Evolutionary conservation across 2,329 filamentous ascomycete genomes (phyloP).

Genomic region (Microthyrium microscopicum): DNA sequence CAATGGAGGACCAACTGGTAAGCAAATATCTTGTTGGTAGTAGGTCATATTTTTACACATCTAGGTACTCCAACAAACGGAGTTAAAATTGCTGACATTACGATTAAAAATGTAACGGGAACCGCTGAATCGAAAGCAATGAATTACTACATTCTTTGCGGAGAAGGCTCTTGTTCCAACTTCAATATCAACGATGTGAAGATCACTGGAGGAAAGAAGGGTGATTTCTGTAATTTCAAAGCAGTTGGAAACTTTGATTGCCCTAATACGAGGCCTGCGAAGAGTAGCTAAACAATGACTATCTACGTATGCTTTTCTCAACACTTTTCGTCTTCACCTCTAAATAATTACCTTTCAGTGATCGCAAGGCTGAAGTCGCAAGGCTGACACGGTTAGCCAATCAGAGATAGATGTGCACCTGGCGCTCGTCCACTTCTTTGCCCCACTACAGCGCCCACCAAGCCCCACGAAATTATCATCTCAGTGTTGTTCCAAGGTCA

Average conservation of each 20-base stretch:
- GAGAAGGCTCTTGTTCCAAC: slow-evolving; percentile 30
- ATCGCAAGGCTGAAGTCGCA: no score
- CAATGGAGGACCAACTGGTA: slow-evolving; percentile 27
- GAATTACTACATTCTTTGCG: slow-evolving; percentile 38
- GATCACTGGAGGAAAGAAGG: slow-evolving; percentile 34
- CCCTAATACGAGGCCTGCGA: no score
- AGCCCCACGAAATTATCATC: not conserved
- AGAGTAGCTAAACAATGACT: no score
- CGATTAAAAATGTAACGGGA: slow-evolving; percentile 25
- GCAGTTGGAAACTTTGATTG: no score
- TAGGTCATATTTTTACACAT: slow-evolving; percentile 18
- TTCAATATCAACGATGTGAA: slow-evolving; percentile 36
- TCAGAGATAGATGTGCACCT: not conserved
- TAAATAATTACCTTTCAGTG: no score
- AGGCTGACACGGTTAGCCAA: no score
- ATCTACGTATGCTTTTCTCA: no score
- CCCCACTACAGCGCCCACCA: not conserved
- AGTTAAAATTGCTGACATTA: slow-evolving; percentile 28
- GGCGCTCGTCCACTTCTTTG: not conserved
- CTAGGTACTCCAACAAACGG: slow-evolving; percentile 29
- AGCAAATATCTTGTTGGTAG: slow-evolving; percentile 32
- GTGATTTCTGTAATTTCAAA: slow-evolving; percentile 2
- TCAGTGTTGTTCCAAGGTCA: not conserved
- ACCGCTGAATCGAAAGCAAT: slow-evolving; percentile 21
- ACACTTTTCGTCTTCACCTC: no score